A percentile compares a stretch with the other conserved stretches of the same genome.
Evolutionary conservation across 305 asterid species (phyloP).

Genomic region (Galium porrigens): DNA sequence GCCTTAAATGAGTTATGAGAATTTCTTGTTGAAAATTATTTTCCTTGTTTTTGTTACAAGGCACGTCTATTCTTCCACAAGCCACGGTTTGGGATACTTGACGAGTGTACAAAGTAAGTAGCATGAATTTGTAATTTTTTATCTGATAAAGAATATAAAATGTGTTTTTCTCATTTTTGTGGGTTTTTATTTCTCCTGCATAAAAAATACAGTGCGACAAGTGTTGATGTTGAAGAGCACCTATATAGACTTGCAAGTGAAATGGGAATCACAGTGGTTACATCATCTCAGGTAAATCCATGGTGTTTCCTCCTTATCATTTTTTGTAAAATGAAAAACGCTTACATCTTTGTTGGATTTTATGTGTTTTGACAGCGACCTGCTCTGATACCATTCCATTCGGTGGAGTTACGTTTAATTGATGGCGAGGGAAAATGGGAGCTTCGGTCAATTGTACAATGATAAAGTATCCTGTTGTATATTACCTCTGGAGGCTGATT

Average conservation of each 20-base stretch:
- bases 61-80: conserved; percentile 94
- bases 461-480: conserved; percentile 11
- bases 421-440: conserved; percentile 99
- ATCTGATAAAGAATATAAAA: conserved; percentile 6
- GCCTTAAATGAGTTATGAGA: background rate
- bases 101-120: conserved; percentile 94
- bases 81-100: conserved; percentile 85
- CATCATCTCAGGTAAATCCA: conserved; percentile 73
- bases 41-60: conserved; percentile 26
- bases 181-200: conserved; percentile 11
- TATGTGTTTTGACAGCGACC: conserved; percentile 53
- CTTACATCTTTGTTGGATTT: conserved; percentile 7
- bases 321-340: background rate
- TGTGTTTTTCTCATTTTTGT: conserved; percentile 13
- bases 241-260: conserved; percentile 73
- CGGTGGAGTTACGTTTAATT: conserved; percentile 68
- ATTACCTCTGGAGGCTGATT: background rate
- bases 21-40: background rate
- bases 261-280: conserved; percentile 80
- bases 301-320: background rate
- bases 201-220: conserved; percentile 61
- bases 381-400: conserved; percentile 92
- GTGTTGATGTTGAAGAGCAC: conserved; percentile 97
- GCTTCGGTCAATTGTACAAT: conserved; percentile 63
- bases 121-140: conserved; percentile 7